Evolutionary conservation across 495 filamentous ascomycete species (phyloP).

Genomic region (Lasiosphaeris hirsuta): DNA sequence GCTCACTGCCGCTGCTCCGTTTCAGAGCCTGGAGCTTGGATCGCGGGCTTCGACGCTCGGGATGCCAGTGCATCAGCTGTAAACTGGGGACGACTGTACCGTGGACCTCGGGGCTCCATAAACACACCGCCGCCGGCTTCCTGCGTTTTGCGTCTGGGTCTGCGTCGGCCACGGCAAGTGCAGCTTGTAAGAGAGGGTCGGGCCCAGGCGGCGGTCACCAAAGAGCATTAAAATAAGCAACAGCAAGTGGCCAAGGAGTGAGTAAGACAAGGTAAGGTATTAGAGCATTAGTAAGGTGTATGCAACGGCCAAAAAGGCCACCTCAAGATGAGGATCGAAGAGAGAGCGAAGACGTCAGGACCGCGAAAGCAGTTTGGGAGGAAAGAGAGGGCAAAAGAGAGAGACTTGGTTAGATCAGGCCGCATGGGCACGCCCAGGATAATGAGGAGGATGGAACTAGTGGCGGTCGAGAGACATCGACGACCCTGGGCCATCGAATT

Average conservation of each 20-base stretch:
- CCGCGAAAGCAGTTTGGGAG: neutral
- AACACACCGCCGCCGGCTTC: neutral
- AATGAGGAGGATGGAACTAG: conserved; percentile 11
- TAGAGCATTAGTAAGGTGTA: conserved; percentile 10
- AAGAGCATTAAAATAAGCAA: neutral
- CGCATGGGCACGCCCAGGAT: conserved; percentile 9
- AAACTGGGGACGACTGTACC: neutral
- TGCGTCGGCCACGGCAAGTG: neutral
- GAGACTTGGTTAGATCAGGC: conserved; percentile 1
- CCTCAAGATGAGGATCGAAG: conserved; percentile 9
- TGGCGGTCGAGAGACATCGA: conserved; percentile 12
- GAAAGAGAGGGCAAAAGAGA: conserved; percentile 1
- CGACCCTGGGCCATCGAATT: conserved; percentile 7
- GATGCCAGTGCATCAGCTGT: conserved; percentile 4
- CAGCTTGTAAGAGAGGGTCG: too few relatives aligned
- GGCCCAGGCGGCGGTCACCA: neutral
- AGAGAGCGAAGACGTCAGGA: conserved; percentile 1
- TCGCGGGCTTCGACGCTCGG: conserved; percentile 10
- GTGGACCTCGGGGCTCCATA: neutral
- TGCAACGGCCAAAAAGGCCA: conserved; percentile 2
- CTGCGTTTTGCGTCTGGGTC: neutral
- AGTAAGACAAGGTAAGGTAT: conserved; percentile 2
- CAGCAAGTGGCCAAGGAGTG: neutral
- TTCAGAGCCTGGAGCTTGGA: neutral
- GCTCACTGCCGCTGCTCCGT: neutral